A percentile compares a stretch with the other conserved stretches of the same genome.
Conservation (phyloP, 306 rosid genomes). For the Prunus dulcis region DNA sequence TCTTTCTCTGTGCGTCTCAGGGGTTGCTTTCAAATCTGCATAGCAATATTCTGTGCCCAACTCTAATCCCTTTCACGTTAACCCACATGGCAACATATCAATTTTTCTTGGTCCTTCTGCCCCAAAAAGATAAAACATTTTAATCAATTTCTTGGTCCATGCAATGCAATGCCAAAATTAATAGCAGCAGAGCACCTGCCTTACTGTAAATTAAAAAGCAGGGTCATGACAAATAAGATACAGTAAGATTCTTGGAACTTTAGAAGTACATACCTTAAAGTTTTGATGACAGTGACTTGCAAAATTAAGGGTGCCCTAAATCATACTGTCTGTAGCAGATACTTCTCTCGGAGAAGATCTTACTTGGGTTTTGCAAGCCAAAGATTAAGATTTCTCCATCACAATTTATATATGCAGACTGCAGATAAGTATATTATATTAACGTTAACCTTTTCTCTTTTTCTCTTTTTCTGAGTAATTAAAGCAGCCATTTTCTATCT, state of each 20-base stretch:
- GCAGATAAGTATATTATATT: background rate
- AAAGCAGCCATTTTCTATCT: background rate
- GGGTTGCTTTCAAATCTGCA: conserved; percentile 74
- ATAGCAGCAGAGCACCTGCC: conserved; percentile 8
- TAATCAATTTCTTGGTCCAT: conserved; percentile 32
- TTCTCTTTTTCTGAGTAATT: background rate
- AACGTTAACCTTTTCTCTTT: background rate
- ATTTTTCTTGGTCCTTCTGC: conserved; percentile 24
- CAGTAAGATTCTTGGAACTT: background rate
- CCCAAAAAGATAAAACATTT: too few species aligned
- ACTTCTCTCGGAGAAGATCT: too few species aligned
- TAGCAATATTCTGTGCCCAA: conserved; percentile 59
- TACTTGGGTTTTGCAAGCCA: background rate
- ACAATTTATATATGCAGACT: background rate
- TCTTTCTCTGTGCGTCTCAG: conserved; percentile 33
- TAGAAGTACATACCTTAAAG: background rate
- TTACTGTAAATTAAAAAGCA: conserved; percentile 3
- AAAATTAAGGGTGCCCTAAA: too few species aligned
- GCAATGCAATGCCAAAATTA: conserved; percentile 11
- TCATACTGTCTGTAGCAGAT: too few species aligned
- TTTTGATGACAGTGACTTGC: too few species aligned
- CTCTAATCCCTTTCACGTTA: conserved; percentile 58
- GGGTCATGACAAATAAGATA: background rate
- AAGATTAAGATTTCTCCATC: background rate
- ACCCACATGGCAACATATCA: conserved; percentile 55